Evolutionary conservation across 2,329 filamentous ascomycete species (phyloP).

Genomic region (Coniochaeta sp.): DNA sequence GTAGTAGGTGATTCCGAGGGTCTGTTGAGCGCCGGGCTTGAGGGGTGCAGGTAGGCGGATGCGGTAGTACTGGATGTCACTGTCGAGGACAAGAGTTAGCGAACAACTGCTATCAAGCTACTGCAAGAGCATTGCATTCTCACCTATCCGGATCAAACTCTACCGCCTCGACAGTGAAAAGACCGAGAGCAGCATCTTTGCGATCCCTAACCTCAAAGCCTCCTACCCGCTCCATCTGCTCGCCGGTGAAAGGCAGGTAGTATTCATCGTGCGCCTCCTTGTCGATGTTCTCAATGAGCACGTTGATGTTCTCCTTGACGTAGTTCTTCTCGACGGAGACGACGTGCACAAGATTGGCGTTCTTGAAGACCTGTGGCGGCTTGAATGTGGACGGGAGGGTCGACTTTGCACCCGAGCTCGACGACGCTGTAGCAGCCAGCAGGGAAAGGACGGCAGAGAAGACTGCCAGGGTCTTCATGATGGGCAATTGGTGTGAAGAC

Average conservation of each 20-base stretch:
- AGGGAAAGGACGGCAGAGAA: slow-evolving; percentile 54
- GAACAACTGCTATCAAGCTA: not conserved
- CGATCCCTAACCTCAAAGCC: slow-evolving; percentile 89
- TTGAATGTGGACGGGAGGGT: slow-evolving; percentile 62
- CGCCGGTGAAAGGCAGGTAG: slow-evolving; percentile 77
- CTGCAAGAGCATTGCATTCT: slow-evolving; percentile 6
- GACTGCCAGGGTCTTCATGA: slow-evolving; percentile 42
- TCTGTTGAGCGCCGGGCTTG: slow-evolving; percentile 69
- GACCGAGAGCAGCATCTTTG: slow-evolving; percentile 62
- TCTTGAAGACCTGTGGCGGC: slow-evolving; percentile 88
- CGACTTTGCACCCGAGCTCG: slow-evolving; percentile 26
- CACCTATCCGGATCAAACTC: slow-evolving; percentile 57
- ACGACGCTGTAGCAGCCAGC: slow-evolving; percentile 36
- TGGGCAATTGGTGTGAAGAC: slow-evolving; percentile 17
- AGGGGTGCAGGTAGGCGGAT: slow-evolving; percentile 73
- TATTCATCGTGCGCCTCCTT: slow-evolving; percentile 78
- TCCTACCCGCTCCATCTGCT: slow-evolving; percentile 69
- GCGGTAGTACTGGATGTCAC: slow-evolving; percentile 74
- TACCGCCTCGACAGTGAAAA: slow-evolving; percentile 64
- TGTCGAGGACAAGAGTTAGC: slow-evolving; percentile 22
- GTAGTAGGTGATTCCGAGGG: slow-evolving; percentile 80
- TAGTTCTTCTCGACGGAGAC: slow-evolving; percentile 93
- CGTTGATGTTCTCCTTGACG: slow-evolving; percentile 82
- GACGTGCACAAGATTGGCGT: slow-evolving; percentile 82
- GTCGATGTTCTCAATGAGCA: slow-evolving; percentile 86